Percentiles rank a stretch among this genome's conserved stretches.
Conservation (phyloP, 768 basidiomycete genomes). For the Kwoniella shandongensis region DNA sequence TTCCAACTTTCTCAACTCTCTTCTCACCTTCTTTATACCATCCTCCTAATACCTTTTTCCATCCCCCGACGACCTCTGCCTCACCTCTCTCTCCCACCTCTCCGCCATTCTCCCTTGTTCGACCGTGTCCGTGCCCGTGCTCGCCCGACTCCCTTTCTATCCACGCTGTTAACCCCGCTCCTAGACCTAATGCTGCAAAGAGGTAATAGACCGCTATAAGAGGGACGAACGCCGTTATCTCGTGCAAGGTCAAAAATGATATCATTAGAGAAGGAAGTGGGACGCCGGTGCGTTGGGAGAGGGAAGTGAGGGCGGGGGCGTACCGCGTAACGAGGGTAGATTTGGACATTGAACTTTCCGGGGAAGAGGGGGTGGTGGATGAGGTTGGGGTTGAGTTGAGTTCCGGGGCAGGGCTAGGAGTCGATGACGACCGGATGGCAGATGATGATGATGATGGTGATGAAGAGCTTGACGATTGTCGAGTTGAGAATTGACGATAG, state of each 20-base stretch:
- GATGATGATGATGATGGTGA: no score
- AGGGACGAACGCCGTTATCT: constrained; percentile 76
- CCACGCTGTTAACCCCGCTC: constrained; percentile 63
- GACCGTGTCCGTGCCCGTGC: background rate
- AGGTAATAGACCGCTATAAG: constrained; percentile 72
- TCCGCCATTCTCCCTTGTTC: background rate
- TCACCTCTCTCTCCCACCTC: background rate
- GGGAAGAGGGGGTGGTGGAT: no score
- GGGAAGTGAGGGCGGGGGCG: constrained; percentile 60
- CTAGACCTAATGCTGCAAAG: constrained; percentile 67
- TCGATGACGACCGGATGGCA: no score
- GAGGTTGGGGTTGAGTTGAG: no score
- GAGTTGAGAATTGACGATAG: no score
- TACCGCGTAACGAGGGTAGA: constrained; percentile 26
- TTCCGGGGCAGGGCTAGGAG: no score
- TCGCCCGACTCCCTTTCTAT: constrained; percentile 3
- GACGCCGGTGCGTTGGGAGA: constrained; percentile 70
- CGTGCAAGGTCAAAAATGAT: constrained; percentile 82
- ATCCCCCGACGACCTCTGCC: background rate
- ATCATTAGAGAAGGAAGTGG: constrained; percentile 72
- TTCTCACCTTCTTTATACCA: constrained; percentile 79
- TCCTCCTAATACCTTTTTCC: constrained; percentile 55
- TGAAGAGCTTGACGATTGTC: no score
- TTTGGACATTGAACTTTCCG: background rate
- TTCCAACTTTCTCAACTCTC: constrained; percentile 70